These are phyloP conservation scores for Stachybotrys chartarum DNA, from an alignment of 2,329 filamentous ascomycete genomes.

Conservation along the genomic window DNA sequence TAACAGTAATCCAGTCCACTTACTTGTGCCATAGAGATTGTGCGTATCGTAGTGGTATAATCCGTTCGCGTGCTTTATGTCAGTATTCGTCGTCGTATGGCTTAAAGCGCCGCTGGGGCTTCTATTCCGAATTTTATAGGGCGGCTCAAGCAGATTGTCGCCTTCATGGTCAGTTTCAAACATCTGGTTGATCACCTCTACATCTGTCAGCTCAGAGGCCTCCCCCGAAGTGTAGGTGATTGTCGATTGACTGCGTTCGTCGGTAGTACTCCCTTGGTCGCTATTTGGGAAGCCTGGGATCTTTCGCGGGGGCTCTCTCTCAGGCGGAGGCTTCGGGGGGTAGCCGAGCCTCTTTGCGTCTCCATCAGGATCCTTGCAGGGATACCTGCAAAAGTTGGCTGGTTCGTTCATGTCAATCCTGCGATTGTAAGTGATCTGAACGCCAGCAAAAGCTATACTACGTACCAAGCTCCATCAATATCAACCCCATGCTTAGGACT, in stretches of 20 bases:
- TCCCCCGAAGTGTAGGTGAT: background rate
- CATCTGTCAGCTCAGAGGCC: background rate
- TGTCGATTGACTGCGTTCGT: background rate
- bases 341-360: background rate
- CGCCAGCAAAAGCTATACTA: background rate
- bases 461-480: constrained; percentile 56
- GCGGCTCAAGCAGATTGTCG: constrained; percentile 7
- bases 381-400: constrained; percentile 13
- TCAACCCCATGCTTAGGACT: constrained; percentile 54
- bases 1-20: background rate
- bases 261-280: background rate
- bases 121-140: constrained; percentile 6
- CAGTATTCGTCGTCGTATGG: constrained; percentile 57
- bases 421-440: background rate
- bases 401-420: constrained; percentile 57
- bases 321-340: background rate
- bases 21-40: constrained; percentile 61
- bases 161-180: constrained; percentile 1
- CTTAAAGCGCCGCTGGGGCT: constrained; percentile 31
- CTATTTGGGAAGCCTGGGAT: constrained; percentile 3
- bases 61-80: constrained; percentile 61
- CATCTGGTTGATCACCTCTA: background rate
- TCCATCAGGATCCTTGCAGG: constrained; percentile 4
- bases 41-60: constrained; percentile 53
- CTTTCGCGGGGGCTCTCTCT: constrained; percentile 2